Conservation (phyloP, 2,329 filamentous ascomycete species). For the Trichoderma oligosporum region DNA sequence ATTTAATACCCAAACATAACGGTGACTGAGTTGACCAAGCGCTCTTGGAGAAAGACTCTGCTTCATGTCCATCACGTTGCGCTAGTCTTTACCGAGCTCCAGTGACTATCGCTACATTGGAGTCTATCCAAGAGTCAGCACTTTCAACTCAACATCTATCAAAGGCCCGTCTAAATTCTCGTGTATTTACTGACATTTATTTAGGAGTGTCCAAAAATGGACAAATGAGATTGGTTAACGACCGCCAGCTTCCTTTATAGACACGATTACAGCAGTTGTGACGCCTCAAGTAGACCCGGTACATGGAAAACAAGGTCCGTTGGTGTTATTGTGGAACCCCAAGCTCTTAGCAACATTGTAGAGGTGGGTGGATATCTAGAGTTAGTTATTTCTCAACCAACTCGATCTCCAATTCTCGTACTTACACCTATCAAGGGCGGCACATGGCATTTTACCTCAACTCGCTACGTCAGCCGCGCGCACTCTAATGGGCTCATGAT, state of each 20-base stretch:
- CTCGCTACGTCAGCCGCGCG: background rate
- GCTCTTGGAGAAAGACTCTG: constrained; percentile 41
- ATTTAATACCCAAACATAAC: constrained; percentile 43
- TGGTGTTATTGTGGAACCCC: background rate
- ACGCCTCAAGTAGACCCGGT: background rate
- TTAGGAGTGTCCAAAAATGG: background rate
- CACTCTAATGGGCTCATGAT: background rate
- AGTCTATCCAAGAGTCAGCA: background rate
- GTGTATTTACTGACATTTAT: background rate
- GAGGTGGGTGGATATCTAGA: background rate
- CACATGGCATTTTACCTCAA: background rate
- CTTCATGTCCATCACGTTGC: constrained; percentile 40
- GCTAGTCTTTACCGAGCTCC: constrained; percentile 17
- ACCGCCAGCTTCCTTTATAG: background rate
- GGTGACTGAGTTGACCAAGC: constrained; percentile 37
- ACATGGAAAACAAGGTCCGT: background rate
- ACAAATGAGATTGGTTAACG: background rate
- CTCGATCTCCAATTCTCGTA: background rate
- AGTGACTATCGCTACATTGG: constrained; percentile 2
- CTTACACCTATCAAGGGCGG: background rate
- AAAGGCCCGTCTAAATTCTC: background rate
- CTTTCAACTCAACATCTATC: background rate
- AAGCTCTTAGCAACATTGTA: background rate
- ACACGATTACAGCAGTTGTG: background rate
- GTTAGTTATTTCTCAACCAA: too few species aligned